Base-by-base conservation (phyloP, 306 rosid species). In the Inga leiocalycina region DNA sequence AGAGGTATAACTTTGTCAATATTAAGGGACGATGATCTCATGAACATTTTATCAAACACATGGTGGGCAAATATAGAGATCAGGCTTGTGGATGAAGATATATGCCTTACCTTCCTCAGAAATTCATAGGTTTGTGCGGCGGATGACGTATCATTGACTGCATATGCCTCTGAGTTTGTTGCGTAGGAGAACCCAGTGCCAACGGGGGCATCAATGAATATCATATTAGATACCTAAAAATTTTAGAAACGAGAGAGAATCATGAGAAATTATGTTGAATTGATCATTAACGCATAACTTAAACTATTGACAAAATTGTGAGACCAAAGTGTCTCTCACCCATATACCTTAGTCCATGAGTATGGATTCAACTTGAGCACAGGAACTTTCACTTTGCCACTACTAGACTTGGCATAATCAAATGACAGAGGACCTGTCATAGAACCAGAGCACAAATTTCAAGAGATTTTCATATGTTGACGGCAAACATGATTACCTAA, bases 301-400 rank as follows among this genome's bases (percentile, higher is more conserved):
- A 2, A 44, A 71, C 5, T 4, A 27, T 12, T 71, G 19, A 20
- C 22, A n/a, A 30, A 4, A 43, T n/a, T 39, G 43, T 20, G 54
- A 5, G 54, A 72, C 10, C 3, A 0, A 10, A 74, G 16, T 8
- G 14, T 8, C 4, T 74, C 32, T 48, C 17, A 30, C 11, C 8
- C 43, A 80, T 83, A 75, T 83, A 75, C 79, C 87, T 81, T 75
- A 10, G 87, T 87, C 87, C 89, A 84, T 17, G 89, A 78, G 80
- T 87, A 72, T 2, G 85, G 87, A 65, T 84, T 84, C 46, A n/a
- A 30, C 10, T 32, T 15, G 41, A 84, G 56, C 10, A 48, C 19
- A 7, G 79, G 75, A 15, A 45, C 35, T 52, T 37, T 69, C 4
- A 22, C 68, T 35, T 45, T 56, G 76, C 79, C 67, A 10, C 67